Base-by-base conservation (phyloP, 1,284 basidiomycete species). In the Trametes sp. region DNA sequence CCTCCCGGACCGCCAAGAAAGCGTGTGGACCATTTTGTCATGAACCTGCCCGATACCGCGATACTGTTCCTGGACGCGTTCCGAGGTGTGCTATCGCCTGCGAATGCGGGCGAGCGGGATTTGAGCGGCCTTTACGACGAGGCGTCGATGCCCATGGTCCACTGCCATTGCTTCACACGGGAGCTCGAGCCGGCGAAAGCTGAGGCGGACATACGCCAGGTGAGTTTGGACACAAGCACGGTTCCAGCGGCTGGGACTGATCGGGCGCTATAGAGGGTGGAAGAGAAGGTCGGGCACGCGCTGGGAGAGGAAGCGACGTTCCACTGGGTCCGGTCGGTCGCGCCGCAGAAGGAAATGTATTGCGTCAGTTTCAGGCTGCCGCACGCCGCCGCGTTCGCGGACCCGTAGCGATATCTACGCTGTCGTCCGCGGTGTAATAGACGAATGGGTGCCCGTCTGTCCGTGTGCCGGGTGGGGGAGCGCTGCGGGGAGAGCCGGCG, bases 281-380 rank as follows among this genome's bases (percentile, higher is more conserved):
- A 88, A 69, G 81, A 84, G 52, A 82, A 82, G 66, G 78, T 98
- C 29, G 90, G 89, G 33, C 75, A 82, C 69, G 61, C 77, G 28
- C 72, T 96, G 63, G 78, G 79, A 11, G 78, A 80, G 16, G 83
- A 86, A n/a, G 78, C 84, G 31, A 75, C 77, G 33, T 77, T 96
- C 14, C 90, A 95, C 72, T 84, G 90, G 68, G 97, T 99, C 35
- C 87, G 98, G 53, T 90, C 92, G 14, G 97, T 99, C 9, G 96
- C 97, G 2, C 98, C 98, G 3, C 94, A 90, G 79, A 99, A 99
- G 80, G 93, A 97, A 72, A 99, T 99, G 98, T 99, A 98, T 77
- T 98, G 98, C 78, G 86, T 99, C 57, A 92, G 90, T 72, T 99
- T 99, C 82, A 82, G 90, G 51, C 84, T 98, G 24, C 94, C 96